phyloP scores from a whole-genome alignment of 1,139 yeast genomes.

The Diutina siamensis region DNA sequence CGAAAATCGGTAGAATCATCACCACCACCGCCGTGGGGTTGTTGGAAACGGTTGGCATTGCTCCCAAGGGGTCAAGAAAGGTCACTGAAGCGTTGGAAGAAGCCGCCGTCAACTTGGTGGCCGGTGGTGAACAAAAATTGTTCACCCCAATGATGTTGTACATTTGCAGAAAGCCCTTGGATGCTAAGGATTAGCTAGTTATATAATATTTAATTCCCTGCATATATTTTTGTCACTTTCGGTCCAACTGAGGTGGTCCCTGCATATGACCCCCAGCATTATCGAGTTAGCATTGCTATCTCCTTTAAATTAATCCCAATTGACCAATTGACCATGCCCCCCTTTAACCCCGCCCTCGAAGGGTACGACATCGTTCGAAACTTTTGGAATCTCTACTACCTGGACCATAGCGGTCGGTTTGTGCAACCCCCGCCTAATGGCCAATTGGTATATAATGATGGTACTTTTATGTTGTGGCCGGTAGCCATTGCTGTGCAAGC shows the following conservation, averaged over 20 bases:
- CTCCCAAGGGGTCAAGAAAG: conserved; percentile 87
- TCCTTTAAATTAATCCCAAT: no score
- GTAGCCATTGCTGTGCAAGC: conserved; percentile 56
- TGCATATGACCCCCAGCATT: background rate
- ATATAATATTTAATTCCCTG: no score
- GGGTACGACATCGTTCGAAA: conserved; percentile 35
- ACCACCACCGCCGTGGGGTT: conserved; percentile 74
- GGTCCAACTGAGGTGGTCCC: no score
- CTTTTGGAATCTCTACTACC: conserved; percentile 33
- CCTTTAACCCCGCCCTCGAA: conserved; percentile 33
- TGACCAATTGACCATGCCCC: background rate
- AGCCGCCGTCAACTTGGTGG: conserved; percentile 92
- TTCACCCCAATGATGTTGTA: conserved; percentile 97
- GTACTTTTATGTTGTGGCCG: conserved; percentile 56
- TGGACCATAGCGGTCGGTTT: conserved; percentile 33
- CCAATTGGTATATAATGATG: conserved; percentile 41
- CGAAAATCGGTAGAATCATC: conserved; percentile 70
- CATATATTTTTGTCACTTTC: no score
- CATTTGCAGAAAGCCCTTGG: conserved; percentile 64
- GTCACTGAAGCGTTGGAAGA: conserved; percentile 91
- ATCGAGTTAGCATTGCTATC: no score
- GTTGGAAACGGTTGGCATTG: conserved; percentile 75
- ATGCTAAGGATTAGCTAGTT: background rate
- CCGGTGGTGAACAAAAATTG: conserved; percentile 79
- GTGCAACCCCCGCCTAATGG: conserved; percentile 28